Conservation (phyloP, 306 rosid genomes). For the Sechiopsis laciniata region DNA sequence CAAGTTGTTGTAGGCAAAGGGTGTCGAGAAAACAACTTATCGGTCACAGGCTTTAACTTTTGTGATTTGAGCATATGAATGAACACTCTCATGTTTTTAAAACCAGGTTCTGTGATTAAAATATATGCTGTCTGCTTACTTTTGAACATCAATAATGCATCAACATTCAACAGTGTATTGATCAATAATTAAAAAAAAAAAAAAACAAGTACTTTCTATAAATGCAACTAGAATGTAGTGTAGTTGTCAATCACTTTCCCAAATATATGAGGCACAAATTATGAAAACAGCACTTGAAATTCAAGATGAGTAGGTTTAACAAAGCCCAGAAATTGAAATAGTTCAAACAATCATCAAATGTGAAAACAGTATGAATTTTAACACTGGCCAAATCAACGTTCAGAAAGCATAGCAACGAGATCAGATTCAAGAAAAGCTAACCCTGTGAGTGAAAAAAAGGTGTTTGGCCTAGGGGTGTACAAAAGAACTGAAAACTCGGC, state of each 20-base stretch:
- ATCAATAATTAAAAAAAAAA: too few species aligned
- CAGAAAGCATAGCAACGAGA: too few species aligned
- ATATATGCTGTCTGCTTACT: neutral
- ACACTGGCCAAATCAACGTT: too few species aligned
- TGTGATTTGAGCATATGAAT: neutral
- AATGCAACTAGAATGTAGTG: neutral
- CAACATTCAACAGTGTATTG: neutral
- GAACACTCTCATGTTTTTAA: neutral
- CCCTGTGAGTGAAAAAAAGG: too few species aligned
- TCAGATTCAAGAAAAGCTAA: too few species aligned
- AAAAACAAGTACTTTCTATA: neutral
- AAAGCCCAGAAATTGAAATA: too few species aligned
- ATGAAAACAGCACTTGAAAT: too few species aligned
- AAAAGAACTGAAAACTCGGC: too few species aligned
- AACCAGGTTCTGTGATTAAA: neutral
- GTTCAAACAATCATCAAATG: too few species aligned
- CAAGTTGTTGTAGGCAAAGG: neutral
- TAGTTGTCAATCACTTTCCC: neutral
- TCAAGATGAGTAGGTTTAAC: too few species aligned
- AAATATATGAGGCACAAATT: neutral
- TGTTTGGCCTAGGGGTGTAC: too few species aligned
- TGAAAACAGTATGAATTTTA: too few species aligned
- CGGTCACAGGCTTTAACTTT: neutral
- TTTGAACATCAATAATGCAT: constrained; percentile 13
- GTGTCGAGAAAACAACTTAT: neutral